These are phyloP conservation scores for Vaccinium vitisidaea DNA, from an alignment of 148 eudicot species.

Conservation along the genomic window DNA sequence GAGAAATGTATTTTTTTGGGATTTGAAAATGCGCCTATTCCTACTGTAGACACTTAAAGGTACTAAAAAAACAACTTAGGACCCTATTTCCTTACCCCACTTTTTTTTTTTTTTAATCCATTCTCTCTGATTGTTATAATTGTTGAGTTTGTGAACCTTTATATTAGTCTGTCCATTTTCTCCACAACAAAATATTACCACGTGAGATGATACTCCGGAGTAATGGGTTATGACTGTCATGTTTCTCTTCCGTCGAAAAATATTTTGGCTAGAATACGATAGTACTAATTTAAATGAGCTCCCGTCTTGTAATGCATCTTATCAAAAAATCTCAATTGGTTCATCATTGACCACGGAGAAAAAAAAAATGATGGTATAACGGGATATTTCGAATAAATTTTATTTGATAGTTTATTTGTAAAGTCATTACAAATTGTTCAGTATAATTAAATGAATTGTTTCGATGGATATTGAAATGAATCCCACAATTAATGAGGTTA, in stretches of 20 bases:
- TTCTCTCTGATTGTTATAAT: neutral
- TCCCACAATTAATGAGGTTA: neutral
- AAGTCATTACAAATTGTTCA: too few relatives aligned
- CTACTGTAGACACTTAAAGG: too few relatives aligned
- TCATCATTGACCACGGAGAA: neutral
- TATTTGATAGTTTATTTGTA: too few relatives aligned
- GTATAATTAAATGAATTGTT: too few relatives aligned
- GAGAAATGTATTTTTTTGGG: too few relatives aligned
- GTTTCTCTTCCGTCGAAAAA: too few relatives aligned
- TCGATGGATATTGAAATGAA: neutral
- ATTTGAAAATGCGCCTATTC: too few relatives aligned
- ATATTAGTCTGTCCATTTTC: neutral
- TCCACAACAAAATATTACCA: neutral
- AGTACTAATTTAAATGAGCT: neutral
- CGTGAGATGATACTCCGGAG: neutral
- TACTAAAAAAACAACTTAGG: too few relatives aligned
- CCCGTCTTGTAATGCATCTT: neutral
- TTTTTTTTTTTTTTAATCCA: neutral
- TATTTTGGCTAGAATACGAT: too few relatives aligned
- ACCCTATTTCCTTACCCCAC: too few relatives aligned
- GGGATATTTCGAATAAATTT: too few relatives aligned
- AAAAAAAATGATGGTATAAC: neutral
- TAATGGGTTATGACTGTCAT: too few relatives aligned
- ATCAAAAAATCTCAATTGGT: neutral
- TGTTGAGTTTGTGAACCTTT: neutral